Evolutionary conservation across 768 basidiomycete genomes (phyloP).

Genomic region (Naganishia friedmannii): DNA sequence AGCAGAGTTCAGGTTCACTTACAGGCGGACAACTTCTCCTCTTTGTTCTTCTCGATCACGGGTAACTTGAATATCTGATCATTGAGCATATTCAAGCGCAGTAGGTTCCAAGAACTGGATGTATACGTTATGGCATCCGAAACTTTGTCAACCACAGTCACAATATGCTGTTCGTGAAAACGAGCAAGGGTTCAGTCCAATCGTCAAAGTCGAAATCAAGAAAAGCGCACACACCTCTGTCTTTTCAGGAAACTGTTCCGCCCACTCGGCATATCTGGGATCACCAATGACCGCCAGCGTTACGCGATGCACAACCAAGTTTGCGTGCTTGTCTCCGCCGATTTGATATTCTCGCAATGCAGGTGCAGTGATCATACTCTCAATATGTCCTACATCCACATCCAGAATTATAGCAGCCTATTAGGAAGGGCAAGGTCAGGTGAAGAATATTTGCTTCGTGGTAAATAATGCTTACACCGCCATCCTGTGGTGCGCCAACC

Average conservation of each 20-base stretch:
- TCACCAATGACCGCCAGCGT: conserved; percentile 71
- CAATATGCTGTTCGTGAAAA: conserved; percentile 62
- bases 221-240: conserved; percentile 60
- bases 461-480: conserved; percentile 48
- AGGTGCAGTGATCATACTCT: conserved; percentile 2
- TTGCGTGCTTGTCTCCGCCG: conserved; percentile 25
- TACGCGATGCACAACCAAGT: conserved; percentile 64
- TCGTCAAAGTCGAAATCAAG: not conserved
- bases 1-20: conserved; percentile 48
- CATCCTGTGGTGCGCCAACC: conserved; percentile 41
- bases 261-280: conserved; percentile 66
- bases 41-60: conserved; percentile 49
- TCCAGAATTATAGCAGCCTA: conserved; percentile 57
- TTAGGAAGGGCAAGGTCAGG: conserved; percentile 44
- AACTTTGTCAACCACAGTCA: conserved; percentile 65
- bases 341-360: conserved; percentile 26
- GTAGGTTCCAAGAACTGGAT: conserved; percentile 67
- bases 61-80: conserved; percentile 69
- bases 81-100: conserved; percentile 71
- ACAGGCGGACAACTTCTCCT: conserved; percentile 43
- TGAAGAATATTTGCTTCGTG: not conserved
- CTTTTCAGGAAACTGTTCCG: conserved; percentile 63
- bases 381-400: conserved; percentile 17
- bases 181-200: not conserved
- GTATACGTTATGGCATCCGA: conserved; percentile 71